Percentiles rank a stretch among this genome's conserved stretches.
These are phyloP conservation scores for Rhodamnia rubescens DNA, from an alignment of 345 rosid species.

Conservation along the genomic window DNA sequence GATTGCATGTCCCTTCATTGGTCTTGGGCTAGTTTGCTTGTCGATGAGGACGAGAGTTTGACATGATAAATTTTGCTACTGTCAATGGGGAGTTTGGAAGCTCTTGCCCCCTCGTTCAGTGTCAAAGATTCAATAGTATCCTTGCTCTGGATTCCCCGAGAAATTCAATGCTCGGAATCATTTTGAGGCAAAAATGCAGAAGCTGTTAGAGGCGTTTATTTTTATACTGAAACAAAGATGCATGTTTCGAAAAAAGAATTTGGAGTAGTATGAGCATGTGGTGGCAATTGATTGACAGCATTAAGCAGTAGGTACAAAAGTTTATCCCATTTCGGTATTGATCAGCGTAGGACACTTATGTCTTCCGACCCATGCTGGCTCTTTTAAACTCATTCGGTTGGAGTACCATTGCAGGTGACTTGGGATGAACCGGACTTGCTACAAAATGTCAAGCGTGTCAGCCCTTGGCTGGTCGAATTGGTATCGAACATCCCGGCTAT, in stretches of 20 bases:
- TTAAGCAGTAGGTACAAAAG: background rate
- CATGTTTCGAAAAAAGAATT: background rate
- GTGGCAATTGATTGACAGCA: background rate
- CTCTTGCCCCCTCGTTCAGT: background rate
- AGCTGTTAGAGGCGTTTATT: background rate
- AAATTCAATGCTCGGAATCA: background rate
- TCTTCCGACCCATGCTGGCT: background rate
- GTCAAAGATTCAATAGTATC: background rate
- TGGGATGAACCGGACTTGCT: constrained; percentile 98
- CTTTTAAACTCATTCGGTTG: background rate
- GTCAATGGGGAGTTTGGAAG: background rate
- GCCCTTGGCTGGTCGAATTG: constrained; percentile 91
- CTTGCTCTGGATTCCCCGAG: background rate
- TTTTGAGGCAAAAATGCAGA: background rate
- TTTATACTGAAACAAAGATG: background rate
- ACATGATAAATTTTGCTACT: background rate
- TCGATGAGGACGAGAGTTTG: background rate
- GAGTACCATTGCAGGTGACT: constrained; percentile 41
- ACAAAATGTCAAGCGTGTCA: constrained; percentile 79
- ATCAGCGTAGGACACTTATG: background rate
- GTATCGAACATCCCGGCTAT: constrained; percentile 69
- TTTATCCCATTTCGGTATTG: background rate
- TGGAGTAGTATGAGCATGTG: background rate
- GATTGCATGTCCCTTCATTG: background rate
- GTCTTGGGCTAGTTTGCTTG: background rate